Evolutionary conservation across 2,329 filamentous ascomycete species (phyloP).

Genomic region (Pestalotiopsis sp.): DNA sequence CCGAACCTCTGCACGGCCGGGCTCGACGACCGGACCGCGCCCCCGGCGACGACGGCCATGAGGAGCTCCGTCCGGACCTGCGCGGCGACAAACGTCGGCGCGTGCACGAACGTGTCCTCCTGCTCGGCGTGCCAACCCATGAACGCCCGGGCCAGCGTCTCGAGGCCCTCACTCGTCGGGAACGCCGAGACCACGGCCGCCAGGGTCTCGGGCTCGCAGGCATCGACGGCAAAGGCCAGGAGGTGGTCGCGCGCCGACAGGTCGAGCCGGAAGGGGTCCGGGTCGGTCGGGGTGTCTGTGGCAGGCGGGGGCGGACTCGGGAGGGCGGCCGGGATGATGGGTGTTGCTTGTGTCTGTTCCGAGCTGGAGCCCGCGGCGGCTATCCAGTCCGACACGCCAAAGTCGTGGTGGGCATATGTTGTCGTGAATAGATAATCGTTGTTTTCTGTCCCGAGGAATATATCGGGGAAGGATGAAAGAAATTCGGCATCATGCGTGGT

Average conservation of each 20-base stretch:
- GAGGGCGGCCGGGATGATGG: neutral
- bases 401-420: neutral
- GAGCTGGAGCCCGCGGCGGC: neutral
- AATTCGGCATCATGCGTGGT: neutral
- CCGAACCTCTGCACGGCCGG: neutral
- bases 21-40: neutral
- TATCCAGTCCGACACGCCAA: neutral
- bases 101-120: neutral
- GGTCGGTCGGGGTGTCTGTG: neutral
- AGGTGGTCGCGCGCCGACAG: neutral
- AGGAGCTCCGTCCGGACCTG: neutral
- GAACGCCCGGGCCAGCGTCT: neutral
- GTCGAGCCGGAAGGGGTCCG: neutral
- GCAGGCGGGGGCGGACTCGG: neutral
- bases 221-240: neutral
- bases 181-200: neutral
- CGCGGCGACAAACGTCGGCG: neutral
- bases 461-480: neutral
- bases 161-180: neutral
- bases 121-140: neutral
- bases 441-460: neutral
- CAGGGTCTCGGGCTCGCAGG: neutral
- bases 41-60: neutral
- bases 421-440: neutral
- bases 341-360: neutral